A percentile compares a stretch with the other conserved stretches of the same genome.
Evolutionary conservation across 2,329 filamentous ascomycete species (phyloP).

Genomic region (Exophiala viscosa): DNA sequence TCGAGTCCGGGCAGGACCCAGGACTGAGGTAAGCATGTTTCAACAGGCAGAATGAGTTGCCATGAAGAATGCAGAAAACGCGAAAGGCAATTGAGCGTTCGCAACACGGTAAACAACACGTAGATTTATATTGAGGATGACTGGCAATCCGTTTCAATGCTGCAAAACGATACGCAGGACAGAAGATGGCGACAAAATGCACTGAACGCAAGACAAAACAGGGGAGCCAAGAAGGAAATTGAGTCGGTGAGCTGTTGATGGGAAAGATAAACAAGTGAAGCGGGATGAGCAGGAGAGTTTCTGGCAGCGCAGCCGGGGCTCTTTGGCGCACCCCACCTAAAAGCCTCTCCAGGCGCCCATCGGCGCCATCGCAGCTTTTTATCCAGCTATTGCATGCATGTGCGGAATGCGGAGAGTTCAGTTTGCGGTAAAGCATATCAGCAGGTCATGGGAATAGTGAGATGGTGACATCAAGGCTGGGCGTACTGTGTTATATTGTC

Average conservation of each 20-base stretch:
- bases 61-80: background rate
- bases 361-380: background rate
- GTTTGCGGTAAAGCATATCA: background rate
- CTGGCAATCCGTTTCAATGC: background rate
- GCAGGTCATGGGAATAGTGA: background rate
- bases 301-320: background rate
- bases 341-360: background rate
- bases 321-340: background rate
- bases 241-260: slow-evolving; percentile 1
- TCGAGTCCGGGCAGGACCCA: slow-evolving; percentile 13
- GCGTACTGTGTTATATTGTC: background rate
- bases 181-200: background rate
- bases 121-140: background rate
- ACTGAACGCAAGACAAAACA: slow-evolving; percentile 1
- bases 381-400: slow-evolving; percentile 6
- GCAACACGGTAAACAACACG: background rate
- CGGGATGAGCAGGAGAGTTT: background rate
- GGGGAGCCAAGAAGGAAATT: background rate
- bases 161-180: background rate
- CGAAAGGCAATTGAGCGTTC: background rate
- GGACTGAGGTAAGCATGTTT: slow-evolving; percentile 21
- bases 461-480: slow-evolving; percentile 6
- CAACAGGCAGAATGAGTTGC: background rate
- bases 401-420: slow-evolving; percentile 8
- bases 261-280: background rate